phyloP scores from a whole-genome alignment of 805 yeast genomes.

The Candida montana region DNA sequence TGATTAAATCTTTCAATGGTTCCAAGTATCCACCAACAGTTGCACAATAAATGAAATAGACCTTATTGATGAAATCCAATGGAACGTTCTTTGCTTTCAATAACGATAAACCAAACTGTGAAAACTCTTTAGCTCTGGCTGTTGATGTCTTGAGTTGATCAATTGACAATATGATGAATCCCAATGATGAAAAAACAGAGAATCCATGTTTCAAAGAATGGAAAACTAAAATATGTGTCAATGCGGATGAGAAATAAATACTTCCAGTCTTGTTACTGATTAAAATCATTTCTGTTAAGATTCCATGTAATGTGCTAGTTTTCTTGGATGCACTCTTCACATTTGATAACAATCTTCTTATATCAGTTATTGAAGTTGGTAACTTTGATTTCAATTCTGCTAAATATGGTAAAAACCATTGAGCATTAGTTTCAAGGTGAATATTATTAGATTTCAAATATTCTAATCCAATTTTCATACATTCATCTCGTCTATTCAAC shows the following conservation, averaged over 20 bases:
- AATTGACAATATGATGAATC: conserved; percentile 37
- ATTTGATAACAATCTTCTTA: conserved; percentile 25
- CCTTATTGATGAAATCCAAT: conserved; percentile 30
- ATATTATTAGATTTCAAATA: conserved; percentile 34
- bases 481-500: conserved; percentile 10
- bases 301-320: conserved; percentile 32
- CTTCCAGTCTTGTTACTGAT: conserved; percentile 29
- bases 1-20: conserved; percentile 32
- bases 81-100: conserved; percentile 32
- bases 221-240: conserved; percentile 30
- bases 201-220: conserved; percentile 36
- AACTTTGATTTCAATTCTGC: conserved; percentile 25
- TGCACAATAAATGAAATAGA: conserved; percentile 38
- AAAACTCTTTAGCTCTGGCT: conserved; percentile 35
- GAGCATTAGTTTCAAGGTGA: conserved; percentile 26
- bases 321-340: conserved; percentile 25
- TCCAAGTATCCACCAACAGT: conserved; percentile 39
- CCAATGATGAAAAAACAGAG: conserved; percentile 34
- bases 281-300: conserved; percentile 34
- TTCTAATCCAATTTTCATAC: conserved; percentile 24
- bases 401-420: conserved; percentile 21
- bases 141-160: conserved; percentile 28
- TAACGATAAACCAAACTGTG: conserved; percentile 34
- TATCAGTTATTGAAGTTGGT: conserved; percentile 23
- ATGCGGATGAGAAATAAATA: conserved; percentile 25